A percentile compares a stretch with the other conserved stretches of the same genome.
Evolutionary conservation across 257 asterid genomes (phyloP).

Genomic region (Jasminum sambac): DNA sequence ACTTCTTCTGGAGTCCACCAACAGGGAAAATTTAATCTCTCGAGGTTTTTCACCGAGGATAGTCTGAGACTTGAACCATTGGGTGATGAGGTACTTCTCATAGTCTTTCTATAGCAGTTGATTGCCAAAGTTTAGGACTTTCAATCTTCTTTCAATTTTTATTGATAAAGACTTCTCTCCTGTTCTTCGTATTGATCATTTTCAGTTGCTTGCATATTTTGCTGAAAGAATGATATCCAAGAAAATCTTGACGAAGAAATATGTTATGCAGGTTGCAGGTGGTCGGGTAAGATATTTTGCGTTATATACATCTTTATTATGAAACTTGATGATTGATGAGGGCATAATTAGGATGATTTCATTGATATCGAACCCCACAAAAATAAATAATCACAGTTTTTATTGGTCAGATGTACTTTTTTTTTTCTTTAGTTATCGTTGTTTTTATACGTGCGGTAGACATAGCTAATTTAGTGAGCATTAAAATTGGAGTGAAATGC

Average conservation of each 20-base stretch:
- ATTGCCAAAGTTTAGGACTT: not conserved
- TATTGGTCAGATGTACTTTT: not conserved
- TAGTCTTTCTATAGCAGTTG: slow-evolving; percentile 8
- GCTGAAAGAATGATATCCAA: slow-evolving; percentile 71
- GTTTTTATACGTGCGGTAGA: not conserved
- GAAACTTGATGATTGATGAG: not conserved
- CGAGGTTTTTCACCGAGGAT: slow-evolving; percentile 34
- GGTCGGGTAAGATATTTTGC: slow-evolving; percentile 44
- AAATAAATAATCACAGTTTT: not conserved
- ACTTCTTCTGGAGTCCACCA: slow-evolving; percentile 18
- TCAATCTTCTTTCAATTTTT: not conserved
- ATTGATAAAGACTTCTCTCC: not conserved
- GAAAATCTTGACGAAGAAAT: slow-evolving; percentile 61
- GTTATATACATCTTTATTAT: not conserved
- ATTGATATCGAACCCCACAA: not conserved
- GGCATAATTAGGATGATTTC: not conserved
- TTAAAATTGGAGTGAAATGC: not conserved
- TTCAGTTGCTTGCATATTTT: slow-evolving; percentile 66
- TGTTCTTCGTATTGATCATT: not conserved
- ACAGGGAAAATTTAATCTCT: slow-evolving; percentile 25
- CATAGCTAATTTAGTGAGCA: not conserved
- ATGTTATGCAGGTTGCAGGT: slow-evolving; percentile 69
- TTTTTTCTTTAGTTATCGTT: not conserved
- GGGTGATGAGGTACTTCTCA: slow-evolving; percentile 44
- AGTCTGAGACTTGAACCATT: slow-evolving; percentile 43